Evolutionary conservation across 1,284 basidiomycete species (phyloP).

Genomic region (Phenoliferia sp.): DNA sequence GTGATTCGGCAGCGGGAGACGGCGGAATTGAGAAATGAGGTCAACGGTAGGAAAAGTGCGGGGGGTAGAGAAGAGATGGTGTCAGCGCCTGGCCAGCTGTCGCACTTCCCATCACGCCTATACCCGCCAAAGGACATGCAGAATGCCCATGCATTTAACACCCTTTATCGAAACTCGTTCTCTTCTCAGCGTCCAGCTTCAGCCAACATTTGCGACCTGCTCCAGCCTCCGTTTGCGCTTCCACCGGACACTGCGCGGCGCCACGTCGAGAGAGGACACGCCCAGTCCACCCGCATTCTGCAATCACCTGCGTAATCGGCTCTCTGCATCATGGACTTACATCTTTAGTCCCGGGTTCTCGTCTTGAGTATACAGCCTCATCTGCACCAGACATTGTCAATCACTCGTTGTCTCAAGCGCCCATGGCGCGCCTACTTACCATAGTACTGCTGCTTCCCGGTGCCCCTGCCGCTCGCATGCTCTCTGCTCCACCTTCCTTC

Average conservation of each 20-base stretch:
- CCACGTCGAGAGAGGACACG: background rate
- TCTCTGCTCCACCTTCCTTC: conserved; percentile 50
- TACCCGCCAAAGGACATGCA: no score
- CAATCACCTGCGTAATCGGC: background rate
- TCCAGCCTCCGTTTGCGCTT: background rate
- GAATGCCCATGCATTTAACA: no score
- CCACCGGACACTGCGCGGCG: no score
- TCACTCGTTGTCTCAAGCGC: conserved; percentile 46
- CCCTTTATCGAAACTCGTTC: no score
- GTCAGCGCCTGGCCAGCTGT: no score
- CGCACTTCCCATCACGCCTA: no score
- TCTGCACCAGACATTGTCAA: conserved; percentile 29
- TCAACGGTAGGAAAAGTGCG: background rate
- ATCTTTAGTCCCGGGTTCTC: conserved; percentile 94
- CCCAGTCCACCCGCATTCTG: background rate
- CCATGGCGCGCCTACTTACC: conserved; percentile 39
- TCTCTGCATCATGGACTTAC: conserved; percentile 61
- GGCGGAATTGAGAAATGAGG: background rate
- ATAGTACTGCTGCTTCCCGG: conserved; percentile 96
- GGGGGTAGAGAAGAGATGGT: background rate
- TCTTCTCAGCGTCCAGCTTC: background rate
- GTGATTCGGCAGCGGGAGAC: background rate
- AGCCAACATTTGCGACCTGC: background rate
- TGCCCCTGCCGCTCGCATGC: conserved; percentile 88
- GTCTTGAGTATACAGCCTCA: conserved; percentile 91